Evolutionary conservation across 805 yeast genomes (phyloP), one percentile per base, ranked within the genome.

Genomic region (Barnettozyma wickerhamii): DNA sequence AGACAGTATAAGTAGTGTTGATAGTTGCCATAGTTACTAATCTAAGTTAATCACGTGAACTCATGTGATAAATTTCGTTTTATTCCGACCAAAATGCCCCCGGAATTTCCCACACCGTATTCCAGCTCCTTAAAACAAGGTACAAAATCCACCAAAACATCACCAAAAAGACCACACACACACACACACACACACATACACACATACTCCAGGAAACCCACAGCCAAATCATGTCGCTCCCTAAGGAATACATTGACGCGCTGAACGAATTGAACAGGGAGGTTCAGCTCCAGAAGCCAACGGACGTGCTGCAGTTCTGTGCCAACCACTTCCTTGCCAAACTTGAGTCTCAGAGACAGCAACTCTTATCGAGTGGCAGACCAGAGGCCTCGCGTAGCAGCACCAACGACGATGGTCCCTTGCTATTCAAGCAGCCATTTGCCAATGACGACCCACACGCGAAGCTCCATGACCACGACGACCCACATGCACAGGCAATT

Each of bases 281-380:
- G 55, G 59, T 77, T 38, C 65, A 66, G 35, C 58, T 59, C 33
- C 66, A 71, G 37, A 75, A 80, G 51, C 95, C 95, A 2, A 56
- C 67, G 12, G 91, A 84, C 55, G 66, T 84, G 10, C 59, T 85
- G 43, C 89, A 84, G 55, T 85, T 84, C 63, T 81, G 90, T 53
- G 82, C 85, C 41, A 75, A 79, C 60, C 82, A 81, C 61, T 85
- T 85, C 66, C 75, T 74, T 55, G 59, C 69, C 36, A 75, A 81
- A 44, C 64, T 84, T 44, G 80, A 78, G 49, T 71, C 72, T 23
- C 85, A 81, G 55, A 70, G 85, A 55, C 55, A 66, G 21, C 69
- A 68, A 29, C 62, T 72, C 36, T 75, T 78, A 75, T 59, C 59
- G n/a, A 74, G 71, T 43, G 74, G 7, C 12, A 19, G 14, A 6